Evolutionary conservation across 2,329 filamentous ascomycete species (phyloP), one percentile per base, ranked within the genome.

Genomic region (Scedosporium apiospermum): DNA sequence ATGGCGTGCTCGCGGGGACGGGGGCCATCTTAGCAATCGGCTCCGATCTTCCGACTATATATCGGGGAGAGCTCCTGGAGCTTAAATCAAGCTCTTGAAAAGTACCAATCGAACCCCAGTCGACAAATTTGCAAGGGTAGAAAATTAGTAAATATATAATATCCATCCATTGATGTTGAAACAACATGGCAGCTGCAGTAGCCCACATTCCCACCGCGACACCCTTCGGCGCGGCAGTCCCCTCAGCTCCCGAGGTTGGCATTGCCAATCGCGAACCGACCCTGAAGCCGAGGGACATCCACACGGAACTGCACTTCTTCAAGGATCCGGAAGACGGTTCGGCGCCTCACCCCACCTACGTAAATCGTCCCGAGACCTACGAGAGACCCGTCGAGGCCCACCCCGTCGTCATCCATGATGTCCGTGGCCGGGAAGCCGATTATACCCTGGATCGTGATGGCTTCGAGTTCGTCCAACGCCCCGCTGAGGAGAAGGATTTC

Each of bases 321-420:
- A 73, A 76, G 64, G 72, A 73, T 21, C 73, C 74, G 3, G 75
- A 76, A 60, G 76, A 79, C 62, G 76, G 76, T 41, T 74, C 75
- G 3, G 71, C 73, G 4, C 76, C 76, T 0, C 65, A 69, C 1
- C 72, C 76, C 0, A 70, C 69, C 3, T 76, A 76, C 60, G 64
- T 71, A 12, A 69, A 71, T 63, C 66, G 65, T 4, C 73, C 74
- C 0, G 72, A 76, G 65, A 74, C 74, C 0, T 75, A 71, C 44
- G 65, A 70, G 2, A 68, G 72, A 1, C 73, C 72, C 0, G 61
- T 61, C 1, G 69, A 69, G 2, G 18, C 68, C 0, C 71, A 74
- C 46, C 57, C 61, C 0, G 71, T 75, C 4, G 68, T 68, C 27
- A 71, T 79, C 58, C 58, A 60, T 5, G 75, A 77, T 59, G 69